A percentile compares a stretch with the other conserved stretches of the same genome.
Evolutionary conservation across 2,329 filamentous ascomycete species (phyloP).

Genomic region (Neofusicoccum laricinum): DNA sequence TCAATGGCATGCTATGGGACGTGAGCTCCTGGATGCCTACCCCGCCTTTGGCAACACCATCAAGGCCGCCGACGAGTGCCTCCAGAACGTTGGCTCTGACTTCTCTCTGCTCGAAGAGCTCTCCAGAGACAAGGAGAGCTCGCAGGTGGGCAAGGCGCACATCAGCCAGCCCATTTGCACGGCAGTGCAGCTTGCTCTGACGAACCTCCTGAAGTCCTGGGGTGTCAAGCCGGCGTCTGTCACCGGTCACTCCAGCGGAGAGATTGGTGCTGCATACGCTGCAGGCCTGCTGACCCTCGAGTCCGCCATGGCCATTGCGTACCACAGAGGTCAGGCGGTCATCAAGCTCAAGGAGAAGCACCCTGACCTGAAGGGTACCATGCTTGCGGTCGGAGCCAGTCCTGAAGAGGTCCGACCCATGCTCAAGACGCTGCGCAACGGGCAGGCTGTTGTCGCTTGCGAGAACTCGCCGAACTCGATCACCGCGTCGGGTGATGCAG

Average conservation of each 20-base stretch:
- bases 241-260: slow-evolving; percentile 29
- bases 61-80: slow-evolving; percentile 1
- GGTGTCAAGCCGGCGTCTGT: slow-evolving; percentile 24
- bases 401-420: background rate
- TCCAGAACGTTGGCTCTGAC: slow-evolving; percentile 17
- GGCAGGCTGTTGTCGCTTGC: slow-evolving; percentile 23
- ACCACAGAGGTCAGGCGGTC: slow-evolving; percentile 20
- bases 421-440: background rate
- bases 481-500: slow-evolving; percentile 45
- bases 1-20: slow-evolving; percentile 23
- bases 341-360: slow-evolving; percentile 8
- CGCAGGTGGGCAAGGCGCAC: slow-evolving; percentile 22
- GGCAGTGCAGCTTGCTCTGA: slow-evolving; percentile 28
- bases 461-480: slow-evolving; percentile 42
- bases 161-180: slow-evolving; percentile 27
- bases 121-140: slow-evolving; percentile 21
- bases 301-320: slow-evolving; percentile 26
- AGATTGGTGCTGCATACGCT: slow-evolving; percentile 31
- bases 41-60: slow-evolving; percentile 1
- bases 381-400: slow-evolving; percentile 12
- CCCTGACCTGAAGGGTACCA: background rate
- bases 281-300: slow-evolving; percentile 21
- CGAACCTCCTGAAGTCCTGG: slow-evolving; percentile 28
- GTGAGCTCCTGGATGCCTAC: slow-evolving; percentile 18
- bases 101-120: slow-evolving; percentile 25